These are phyloP conservation scores for Carex pumila DNA, from an alignment of 176 grass and related monocot genomes.

Conservation along the genomic window DNA sequence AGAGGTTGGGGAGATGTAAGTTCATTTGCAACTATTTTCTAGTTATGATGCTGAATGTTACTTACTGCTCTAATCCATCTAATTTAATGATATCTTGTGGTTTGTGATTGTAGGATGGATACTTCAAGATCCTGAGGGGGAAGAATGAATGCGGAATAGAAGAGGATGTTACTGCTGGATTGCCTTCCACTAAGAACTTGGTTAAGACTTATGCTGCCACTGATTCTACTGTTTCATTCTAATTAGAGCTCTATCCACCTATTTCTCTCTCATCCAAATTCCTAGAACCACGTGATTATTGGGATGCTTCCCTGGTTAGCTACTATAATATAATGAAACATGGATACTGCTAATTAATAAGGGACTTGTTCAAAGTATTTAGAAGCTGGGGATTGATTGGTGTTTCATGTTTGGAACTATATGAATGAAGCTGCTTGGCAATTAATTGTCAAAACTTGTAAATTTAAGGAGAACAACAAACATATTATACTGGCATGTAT, in stretches of 20 bases:
- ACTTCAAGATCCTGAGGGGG: slow-evolving; percentile 85
- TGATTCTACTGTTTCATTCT: slow-evolving; percentile 21
- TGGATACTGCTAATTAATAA: background rate
- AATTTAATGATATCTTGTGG: background rate
- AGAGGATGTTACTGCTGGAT: slow-evolving; percentile 59
- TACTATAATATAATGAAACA: background rate
- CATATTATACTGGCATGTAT: background rate
- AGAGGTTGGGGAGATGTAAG: slow-evolving; percentile 94
- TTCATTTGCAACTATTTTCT: background rate
- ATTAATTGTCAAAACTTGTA: background rate
- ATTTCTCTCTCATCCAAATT: background rate
- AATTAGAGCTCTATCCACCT: background rate
- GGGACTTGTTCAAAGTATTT: background rate
- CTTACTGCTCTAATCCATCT: background rate
- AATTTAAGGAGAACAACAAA: background rate
- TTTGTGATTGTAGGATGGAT: slow-evolving; percentile 53
- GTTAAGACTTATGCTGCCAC: slow-evolving; percentile 12
- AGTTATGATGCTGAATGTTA: background rate
- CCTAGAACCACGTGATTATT: background rate
- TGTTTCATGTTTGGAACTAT: background rate
- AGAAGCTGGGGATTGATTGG: background rate
- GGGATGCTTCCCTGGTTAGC: background rate
- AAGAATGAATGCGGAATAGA: slow-evolving; percentile 80
- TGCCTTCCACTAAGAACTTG: slow-evolving; percentile 66
- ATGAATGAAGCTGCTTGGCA: background rate